These are phyloP conservation scores for Gloeophyllum trabeum DNA, from an alignment of 768 basidiomycete genomes.

Conservation along the genomic window DNA sequence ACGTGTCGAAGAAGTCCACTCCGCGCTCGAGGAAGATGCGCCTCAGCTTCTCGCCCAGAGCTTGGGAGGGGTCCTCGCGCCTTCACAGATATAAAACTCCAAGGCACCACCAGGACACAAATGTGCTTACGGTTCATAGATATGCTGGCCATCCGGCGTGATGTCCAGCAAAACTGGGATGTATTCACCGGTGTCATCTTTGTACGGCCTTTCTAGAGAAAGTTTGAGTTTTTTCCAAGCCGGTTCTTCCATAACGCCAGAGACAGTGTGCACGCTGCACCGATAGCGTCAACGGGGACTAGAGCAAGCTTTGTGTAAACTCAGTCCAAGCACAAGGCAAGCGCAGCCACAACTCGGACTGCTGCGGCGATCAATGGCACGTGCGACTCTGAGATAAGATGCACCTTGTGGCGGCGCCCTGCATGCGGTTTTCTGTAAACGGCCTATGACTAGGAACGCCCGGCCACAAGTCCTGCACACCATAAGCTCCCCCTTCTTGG, in stretches of 20 bases:
- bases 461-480: too few species aligned
- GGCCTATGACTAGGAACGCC: too few species aligned
- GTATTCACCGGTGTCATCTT: slow-evolving; percentile 56
- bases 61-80: slow-evolving; percentile 38
- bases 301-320: too few species aligned
- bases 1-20: slow-evolving; percentile 58
- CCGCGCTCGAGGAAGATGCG: slow-evolving; percentile 71
- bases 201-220: slow-evolving; percentile 73
- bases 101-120: slow-evolving; percentile 4
- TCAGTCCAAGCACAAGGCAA: too few species aligned
- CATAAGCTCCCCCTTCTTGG: too few species aligned
- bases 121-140: slow-evolving; percentile 58
- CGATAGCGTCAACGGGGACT: too few species aligned
- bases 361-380: too few species aligned
- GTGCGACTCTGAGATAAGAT: too few species aligned
- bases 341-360: too few species aligned
- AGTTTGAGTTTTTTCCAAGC: slow-evolving; percentile 52
- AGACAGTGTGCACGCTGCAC: too few species aligned
- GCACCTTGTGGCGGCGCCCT: too few species aligned
- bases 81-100: slow-evolving; percentile 9
- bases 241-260: slow-evolving; percentile 24
- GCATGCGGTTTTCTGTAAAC: too few species aligned
- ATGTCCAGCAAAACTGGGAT: slow-evolving; percentile 63
- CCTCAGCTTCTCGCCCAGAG: slow-evolving; percentile 53
- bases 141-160: slow-evolving; percentile 50